Evolutionary conservation across 306 rosid genomes (phyloP).

Genomic region (Amphicarpaea edgeworthii): DNA sequence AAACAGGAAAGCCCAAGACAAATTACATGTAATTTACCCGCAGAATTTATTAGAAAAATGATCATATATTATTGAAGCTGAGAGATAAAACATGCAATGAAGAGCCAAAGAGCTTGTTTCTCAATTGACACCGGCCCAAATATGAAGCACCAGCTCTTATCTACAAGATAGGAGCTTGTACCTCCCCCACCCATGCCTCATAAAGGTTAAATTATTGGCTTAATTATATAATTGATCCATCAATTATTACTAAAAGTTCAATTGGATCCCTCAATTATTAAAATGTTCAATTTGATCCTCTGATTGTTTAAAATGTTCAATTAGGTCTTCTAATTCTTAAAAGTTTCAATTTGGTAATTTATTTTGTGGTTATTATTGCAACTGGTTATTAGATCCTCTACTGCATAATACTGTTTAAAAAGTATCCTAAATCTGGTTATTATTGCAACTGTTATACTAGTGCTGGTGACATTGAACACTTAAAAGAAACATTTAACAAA

Average conservation of each 20-base stretch:
- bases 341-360: too few species aligned
- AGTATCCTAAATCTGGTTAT: not conserved
- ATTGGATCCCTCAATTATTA: too few species aligned
- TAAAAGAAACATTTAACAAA: not conserved
- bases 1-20: constrained; percentile 28
- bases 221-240: too few species aligned
- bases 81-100: not conserved
- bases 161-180: not conserved
- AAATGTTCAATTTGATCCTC: too few species aligned
- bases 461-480: constrained; percentile 26
- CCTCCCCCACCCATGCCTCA: not conserved
- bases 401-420: too few species aligned
- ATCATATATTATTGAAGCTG: not conserved
- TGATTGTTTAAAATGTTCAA: too few species aligned
- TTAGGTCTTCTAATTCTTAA: too few species aligned
- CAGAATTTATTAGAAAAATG: not conserved
- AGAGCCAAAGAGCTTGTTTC: not conserved
- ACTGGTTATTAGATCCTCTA: too few species aligned
- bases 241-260: too few species aligned
- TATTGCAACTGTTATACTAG: not conserved
- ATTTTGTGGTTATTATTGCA: too few species aligned
- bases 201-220: not conserved
- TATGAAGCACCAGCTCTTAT: not conserved
- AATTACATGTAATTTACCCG: not conserved
- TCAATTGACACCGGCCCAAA: not conserved